Conservation (phyloP, 2,329 filamentous ascomycete species). For the Aureobasidium lini region DNA sequence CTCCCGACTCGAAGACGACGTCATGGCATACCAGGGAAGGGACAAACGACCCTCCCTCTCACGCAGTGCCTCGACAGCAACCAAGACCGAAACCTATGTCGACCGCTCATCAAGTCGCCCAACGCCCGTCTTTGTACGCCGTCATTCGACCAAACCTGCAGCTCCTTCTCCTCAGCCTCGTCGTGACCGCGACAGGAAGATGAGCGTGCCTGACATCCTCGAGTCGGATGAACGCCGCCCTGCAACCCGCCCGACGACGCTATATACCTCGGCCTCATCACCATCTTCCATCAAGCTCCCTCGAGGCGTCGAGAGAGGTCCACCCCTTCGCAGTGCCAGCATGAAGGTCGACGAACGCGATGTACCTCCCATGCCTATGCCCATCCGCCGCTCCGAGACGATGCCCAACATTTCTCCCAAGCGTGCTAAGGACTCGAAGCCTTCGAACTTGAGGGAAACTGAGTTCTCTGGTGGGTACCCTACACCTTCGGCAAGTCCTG, state of each 20-base stretch:
- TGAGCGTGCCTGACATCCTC: slow-evolving; percentile 7
- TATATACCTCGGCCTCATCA: slow-evolving; percentile 32
- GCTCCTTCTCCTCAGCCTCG: slow-evolving; percentile 17
- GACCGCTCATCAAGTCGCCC: slow-evolving; percentile 19
- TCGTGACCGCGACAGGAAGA: slow-evolving; percentile 13
- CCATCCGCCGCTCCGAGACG: slow-evolving; percentile 36
- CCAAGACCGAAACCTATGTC: slow-evolving; percentile 22
- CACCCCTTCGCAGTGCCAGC: slow-evolving; percentile 21
- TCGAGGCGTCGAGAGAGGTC: slow-evolving; percentile 17
- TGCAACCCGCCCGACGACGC: slow-evolving; percentile 22
- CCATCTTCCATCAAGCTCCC: slow-evolving; percentile 24
- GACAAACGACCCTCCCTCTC: slow-evolving; percentile 21
- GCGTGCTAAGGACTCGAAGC: slow-evolving; percentile 12
- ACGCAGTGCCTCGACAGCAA: slow-evolving; percentile 19
- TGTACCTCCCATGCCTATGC: slow-evolving; percentile 22
- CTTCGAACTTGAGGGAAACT: slow-evolving; percentile 21
- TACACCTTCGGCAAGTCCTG: slow-evolving; percentile 24
- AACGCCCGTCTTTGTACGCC: slow-evolving; percentile 20
- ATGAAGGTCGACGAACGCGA: slow-evolving; percentile 22
- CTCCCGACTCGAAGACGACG: slow-evolving; percentile 18
- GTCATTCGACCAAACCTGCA: slow-evolving; percentile 22
- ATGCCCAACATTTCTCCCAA: slow-evolving; percentile 27
- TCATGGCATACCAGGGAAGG: slow-evolving; percentile 24
- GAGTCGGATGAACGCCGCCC: slow-evolving; percentile 9
- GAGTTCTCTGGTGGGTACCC: slow-evolving; percentile 22